Evolutionary conservation across 2,329 filamentous ascomycete genomes (phyloP).

Genomic region (Diplocarpon mali): DNA sequence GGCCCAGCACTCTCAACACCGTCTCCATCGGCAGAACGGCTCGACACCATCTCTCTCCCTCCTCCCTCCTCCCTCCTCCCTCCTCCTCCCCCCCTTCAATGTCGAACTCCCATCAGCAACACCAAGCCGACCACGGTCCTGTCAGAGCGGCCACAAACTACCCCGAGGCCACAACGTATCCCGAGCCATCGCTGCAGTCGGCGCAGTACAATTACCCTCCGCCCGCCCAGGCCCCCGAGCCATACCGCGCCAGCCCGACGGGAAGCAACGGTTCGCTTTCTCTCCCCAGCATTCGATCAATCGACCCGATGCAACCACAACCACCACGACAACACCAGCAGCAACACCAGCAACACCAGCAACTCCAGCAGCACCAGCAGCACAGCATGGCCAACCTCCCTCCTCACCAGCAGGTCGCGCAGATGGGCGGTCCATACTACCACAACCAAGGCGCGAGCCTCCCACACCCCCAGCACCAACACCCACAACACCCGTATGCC

Average conservation of each 20-base stretch:
- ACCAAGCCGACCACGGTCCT: slow-evolving; percentile 17
- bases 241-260: slow-evolving; percentile 35
- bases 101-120: slow-evolving; percentile 21
- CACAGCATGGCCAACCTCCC: slow-evolving; percentile 40
- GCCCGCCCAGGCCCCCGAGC: slow-evolving; percentile 28
- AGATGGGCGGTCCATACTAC: slow-evolving; percentile 40
- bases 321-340: slow-evolving; percentile 17
- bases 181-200: slow-evolving; percentile 35
- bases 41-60: slow-evolving; percentile 24
- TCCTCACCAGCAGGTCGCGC: slow-evolving; percentile 38
- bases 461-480: slow-evolving; percentile 32
- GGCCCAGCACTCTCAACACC: slow-evolving; percentile 23
- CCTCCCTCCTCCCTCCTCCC: too few relatives aligned
- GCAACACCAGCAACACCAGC: background rate
- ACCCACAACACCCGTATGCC: slow-evolving; percentile 29
- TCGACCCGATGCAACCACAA: slow-evolving; percentile 32
- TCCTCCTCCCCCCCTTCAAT: slow-evolving; percentile 28
- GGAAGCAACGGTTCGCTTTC: slow-evolving; percentile 35
- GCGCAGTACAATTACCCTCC: slow-evolving; percentile 38
- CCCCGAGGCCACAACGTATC: slow-evolving; percentile 25
- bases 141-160: too few relatives aligned
- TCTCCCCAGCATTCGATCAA: slow-evolving; percentile 39
- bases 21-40: slow-evolving; percentile 24
- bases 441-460: slow-evolving; percentile 28
- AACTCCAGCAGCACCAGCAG: slow-evolving; percentile 16